Conservation (phyloP, 2,329 filamentous ascomycete species). For the Chrysoporthe cubensis region DNA sequence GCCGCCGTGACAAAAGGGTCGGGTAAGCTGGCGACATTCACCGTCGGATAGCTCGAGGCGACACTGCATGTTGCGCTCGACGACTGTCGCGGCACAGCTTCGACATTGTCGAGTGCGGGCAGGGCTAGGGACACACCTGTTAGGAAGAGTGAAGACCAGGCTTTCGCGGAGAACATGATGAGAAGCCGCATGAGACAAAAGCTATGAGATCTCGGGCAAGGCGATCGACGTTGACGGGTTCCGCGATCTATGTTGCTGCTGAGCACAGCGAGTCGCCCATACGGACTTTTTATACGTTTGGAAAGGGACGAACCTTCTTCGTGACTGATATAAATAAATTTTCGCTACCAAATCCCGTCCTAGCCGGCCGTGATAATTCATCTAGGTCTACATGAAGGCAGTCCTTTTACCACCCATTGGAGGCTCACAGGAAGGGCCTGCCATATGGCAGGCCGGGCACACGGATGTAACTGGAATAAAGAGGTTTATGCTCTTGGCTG, state of each 20-base stretch:
- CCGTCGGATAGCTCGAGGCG: slow-evolving; percentile 40
- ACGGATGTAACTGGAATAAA: not conserved
- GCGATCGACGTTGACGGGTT: not conserved
- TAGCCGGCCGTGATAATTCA: not conserved
- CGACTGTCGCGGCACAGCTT: slow-evolving; percentile 43
- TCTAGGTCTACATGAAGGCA: not conserved
- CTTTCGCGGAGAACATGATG: not conserved
- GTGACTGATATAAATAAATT: not conserved
- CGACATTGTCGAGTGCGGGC: slow-evolving; percentile 34
- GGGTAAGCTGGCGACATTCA: slow-evolving; percentile 45
- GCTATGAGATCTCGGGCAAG: not conserved
- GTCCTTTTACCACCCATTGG: not conserved
- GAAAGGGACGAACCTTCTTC: not conserved
- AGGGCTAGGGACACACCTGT: slow-evolving; percentile 42
- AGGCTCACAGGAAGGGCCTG: not conserved
- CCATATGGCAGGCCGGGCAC: not conserved
- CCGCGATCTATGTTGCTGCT: too few relatives aligned
- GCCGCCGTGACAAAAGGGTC: slow-evolving; percentile 53
- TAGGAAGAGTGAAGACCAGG: slow-evolving; percentile 27
- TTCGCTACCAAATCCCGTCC: not conserved
- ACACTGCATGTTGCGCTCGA: slow-evolving; percentile 41
- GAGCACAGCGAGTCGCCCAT: not conserved
- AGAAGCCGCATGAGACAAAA: not conserved
- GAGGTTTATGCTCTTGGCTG: not conserved
- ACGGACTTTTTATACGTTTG: slow-evolving; percentile 4